These are phyloP conservation scores for Penicillium chermesinum DNA, from an alignment of 495 filamentous ascomycete genomes.

Conservation along the genomic window DNA sequence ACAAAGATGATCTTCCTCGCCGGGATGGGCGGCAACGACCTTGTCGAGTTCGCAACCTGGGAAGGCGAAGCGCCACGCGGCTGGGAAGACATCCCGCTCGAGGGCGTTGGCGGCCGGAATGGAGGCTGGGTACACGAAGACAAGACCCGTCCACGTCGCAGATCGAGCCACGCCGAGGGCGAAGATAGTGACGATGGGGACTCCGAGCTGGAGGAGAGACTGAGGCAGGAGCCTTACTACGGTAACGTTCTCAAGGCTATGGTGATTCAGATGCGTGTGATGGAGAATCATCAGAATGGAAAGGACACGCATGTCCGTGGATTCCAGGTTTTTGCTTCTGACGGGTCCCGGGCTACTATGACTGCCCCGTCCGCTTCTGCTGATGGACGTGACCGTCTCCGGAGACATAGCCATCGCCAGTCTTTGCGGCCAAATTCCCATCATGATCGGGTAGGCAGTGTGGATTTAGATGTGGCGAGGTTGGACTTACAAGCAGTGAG, in stretches of 20 bases:
- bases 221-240: slow-evolving; percentile 39
- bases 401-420: slow-evolving; percentile 26
- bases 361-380: slow-evolving; percentile 37
- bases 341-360: slow-evolving; percentile 39
- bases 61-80: slow-evolving; percentile 72
- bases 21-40: slow-evolving; percentile 81
- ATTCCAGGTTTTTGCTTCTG: slow-evolving; percentile 81
- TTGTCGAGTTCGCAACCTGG: slow-evolving; percentile 76
- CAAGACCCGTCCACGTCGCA: background rate
- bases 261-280: slow-evolving; percentile 78
- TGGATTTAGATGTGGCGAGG: slow-evolving; percentile 23
- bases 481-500: slow-evolving; percentile 23
- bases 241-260: slow-evolving; percentile 75
- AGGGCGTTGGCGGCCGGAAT: slow-evolving; percentile 53
- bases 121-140: slow-evolving; percentile 33
- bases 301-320: slow-evolving; percentile 97
- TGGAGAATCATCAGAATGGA: slow-evolving; percentile 98
- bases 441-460: slow-evolving; percentile 13
- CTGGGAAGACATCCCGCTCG: slow-evolving; percentile 81
- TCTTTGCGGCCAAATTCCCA: slow-evolving; percentile 24
- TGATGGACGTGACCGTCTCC: slow-evolving; percentile 24
- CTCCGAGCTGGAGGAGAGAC: slow-evolving; percentile 1
- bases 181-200: slow-evolving; percentile 6
- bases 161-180: slow-evolving; percentile 6
- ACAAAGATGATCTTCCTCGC: slow-evolving; percentile 82